A percentile compares a stretch with the other conserved stretches of the same genome.
Conservation (phyloP, 1,139 yeast species). For the Debaryomyces robertsiae region DNA sequence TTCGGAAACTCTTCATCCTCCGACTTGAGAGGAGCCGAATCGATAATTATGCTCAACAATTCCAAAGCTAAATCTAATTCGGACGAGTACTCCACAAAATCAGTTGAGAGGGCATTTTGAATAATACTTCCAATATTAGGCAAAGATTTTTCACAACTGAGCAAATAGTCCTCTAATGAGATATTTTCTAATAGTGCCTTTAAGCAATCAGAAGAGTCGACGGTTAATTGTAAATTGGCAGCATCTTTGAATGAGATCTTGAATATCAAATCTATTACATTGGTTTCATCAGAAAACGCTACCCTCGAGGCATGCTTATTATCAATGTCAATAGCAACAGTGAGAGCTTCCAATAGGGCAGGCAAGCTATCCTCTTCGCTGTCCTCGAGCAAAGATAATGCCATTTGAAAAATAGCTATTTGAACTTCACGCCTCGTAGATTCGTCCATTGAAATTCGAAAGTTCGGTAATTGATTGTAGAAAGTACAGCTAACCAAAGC, state of each 20-base stretch:
- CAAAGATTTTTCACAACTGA: conserved; percentile 54
- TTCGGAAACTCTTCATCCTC: conserved; percentile 42
- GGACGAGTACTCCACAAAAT: conserved; percentile 50
- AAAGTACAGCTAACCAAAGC: conserved; percentile 56
- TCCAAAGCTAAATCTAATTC: conserved; percentile 70
- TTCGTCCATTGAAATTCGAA: conserved; percentile 23
- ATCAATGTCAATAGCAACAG: conserved; percentile 53
- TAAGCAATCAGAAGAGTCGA: conserved; percentile 64
- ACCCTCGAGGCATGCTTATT: conserved; percentile 38
- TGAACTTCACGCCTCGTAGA: conserved; percentile 25
- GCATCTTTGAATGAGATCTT: conserved; percentile 72
- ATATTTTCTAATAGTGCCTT: conserved; percentile 56
- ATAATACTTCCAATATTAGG: conserved; percentile 50
- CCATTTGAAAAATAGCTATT: conserved; percentile 29
- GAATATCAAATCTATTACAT: conserved; percentile 57
- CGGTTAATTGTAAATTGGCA: conserved; percentile 67
- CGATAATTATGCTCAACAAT: conserved; percentile 59
- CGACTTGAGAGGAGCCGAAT: conserved; percentile 42
- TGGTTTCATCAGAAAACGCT: conserved; percentile 19
- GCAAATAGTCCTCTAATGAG: conserved; percentile 45
- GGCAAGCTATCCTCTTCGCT: conserved; percentile 85
- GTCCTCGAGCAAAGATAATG: conserved; percentile 51
- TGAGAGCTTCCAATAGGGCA: conserved; percentile 69
- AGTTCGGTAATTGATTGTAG: conserved; percentile 51
- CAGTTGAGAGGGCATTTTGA: conserved; percentile 20